phyloP scores from a whole-genome alignment of 768 basidiomycete genomes.

The Termitomyces eurrhizus region DNA sequence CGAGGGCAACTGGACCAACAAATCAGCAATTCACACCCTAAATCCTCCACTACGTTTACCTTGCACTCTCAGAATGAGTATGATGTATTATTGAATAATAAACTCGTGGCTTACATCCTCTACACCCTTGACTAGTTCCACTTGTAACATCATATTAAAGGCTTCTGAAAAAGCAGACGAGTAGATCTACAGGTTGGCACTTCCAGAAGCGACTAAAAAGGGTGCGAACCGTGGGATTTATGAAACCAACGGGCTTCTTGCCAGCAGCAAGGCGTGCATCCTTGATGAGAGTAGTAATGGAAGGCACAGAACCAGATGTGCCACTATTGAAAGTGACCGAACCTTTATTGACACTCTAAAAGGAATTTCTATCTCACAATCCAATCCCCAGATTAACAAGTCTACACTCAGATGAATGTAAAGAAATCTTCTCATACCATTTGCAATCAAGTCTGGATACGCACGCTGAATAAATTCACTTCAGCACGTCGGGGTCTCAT shows the following conservation, averaged over 20 bases:
- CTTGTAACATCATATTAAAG: constrained; percentile 38
- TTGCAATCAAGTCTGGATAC: constrained; percentile 34
- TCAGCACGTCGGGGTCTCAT: not conserved
- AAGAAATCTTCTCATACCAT: constrained; percentile 27
- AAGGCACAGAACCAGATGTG: constrained; percentile 28
- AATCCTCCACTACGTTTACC: constrained; percentile 30
- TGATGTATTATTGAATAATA: not conserved
- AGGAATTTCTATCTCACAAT: constrained; percentile 5
- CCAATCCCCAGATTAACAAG: not conserved
- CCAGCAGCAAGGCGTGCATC: constrained; percentile 32
- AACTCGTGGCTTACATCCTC: constrained; percentile 25
- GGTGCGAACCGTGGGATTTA: constrained; percentile 36
- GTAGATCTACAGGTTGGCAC: constrained; percentile 19
- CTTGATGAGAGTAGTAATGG: constrained; percentile 36
- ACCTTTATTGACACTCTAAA: constrained; percentile 24
- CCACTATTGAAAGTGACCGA: constrained; percentile 22
- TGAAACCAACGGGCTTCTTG: constrained; percentile 37
- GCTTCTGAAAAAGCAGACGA: constrained; percentile 27
- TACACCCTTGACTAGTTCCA: constrained; percentile 44
- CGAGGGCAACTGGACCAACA: not conserved
- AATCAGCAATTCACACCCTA: constrained; percentile 25
- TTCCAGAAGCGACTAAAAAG: not conserved
- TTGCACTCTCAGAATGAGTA: constrained; percentile 21
- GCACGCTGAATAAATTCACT: constrained; percentile 17
- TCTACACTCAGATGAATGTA: constrained; percentile 7